A percentile compares a stretch with the other conserved stretches of the same genome.
These are phyloP conservation scores for Misopates orontium DNA, from an alignment of 257 asterid genomes.

Conservation along the genomic window DNA sequence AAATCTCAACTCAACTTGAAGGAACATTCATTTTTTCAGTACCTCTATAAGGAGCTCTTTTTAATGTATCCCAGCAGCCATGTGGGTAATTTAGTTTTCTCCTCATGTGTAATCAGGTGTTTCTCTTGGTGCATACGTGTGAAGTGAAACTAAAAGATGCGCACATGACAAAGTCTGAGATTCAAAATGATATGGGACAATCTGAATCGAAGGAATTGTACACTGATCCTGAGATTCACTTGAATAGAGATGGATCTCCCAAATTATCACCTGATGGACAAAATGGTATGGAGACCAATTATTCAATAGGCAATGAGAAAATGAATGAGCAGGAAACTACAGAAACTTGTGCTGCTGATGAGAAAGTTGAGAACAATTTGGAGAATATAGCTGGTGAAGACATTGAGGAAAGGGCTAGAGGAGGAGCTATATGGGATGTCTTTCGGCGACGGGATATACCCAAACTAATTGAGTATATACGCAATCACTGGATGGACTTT, in stretches of 20 bases:
- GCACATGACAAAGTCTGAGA: constrained; percentile 41
- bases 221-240: constrained; percentile 35
- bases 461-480: constrained; percentile 61
- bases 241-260: constrained; percentile 36
- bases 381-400: constrained; percentile 38
- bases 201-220: constrained; percentile 44
- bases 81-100: constrained; percentile 25
- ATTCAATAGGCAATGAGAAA: constrained; percentile 36
- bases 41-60: constrained; percentile 9
- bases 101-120: constrained; percentile 57
- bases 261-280: constrained; percentile 43
- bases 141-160: constrained; percentile 51
- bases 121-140: constrained; percentile 69
- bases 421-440: constrained; percentile 92
- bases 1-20: neutral
- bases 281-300: constrained; percentile 42
- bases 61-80: constrained; percentile 19
- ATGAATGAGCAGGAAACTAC: constrained; percentile 39
- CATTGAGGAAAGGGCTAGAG: constrained; percentile 34
- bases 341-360: constrained; percentile 38
- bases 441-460: constrained; percentile 84
- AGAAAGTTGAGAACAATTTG: constrained; percentile 31
- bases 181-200: constrained; percentile 35
- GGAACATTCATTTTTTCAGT: neutral
- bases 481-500: constrained; percentile 53